Conservation (phyloP, 306 rosid species). For the Vigna unguiculata region DNA sequence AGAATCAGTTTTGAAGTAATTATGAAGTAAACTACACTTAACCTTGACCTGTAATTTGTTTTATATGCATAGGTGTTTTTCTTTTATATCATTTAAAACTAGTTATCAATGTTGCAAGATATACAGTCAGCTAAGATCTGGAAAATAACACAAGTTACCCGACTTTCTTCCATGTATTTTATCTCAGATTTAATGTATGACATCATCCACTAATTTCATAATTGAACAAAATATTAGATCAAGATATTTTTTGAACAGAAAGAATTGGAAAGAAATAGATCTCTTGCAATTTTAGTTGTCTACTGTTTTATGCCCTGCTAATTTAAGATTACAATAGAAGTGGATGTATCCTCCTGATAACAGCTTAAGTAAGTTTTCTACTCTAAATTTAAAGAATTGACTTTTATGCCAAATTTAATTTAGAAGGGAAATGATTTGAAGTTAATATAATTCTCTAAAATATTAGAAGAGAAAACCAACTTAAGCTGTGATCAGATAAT, state of each 20-base stretch:
- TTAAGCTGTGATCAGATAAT: neutral
- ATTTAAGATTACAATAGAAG: too few relatives aligned
- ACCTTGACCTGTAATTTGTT: neutral
- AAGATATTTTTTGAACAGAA: neutral
- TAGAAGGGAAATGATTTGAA: neutral
- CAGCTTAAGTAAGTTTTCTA: too few relatives aligned
- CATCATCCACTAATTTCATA: conserved; percentile 8
- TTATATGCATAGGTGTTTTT: neutral
- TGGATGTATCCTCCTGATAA: too few relatives aligned
- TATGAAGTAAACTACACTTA: neutral
- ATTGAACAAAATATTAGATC: neutral
- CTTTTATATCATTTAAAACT: neutral
- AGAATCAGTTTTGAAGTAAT: neutral
- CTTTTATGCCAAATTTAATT: conserved; percentile 10
- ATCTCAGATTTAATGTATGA: neutral
- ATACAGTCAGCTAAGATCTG: neutral
- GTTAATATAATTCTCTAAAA: neutral
- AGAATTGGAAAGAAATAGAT: conserved; percentile 3
- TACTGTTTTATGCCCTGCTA: neutral
- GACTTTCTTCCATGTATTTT: conserved; percentile 19
- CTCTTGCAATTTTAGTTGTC: neutral
- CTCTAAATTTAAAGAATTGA: neutral
- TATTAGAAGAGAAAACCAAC: conserved; percentile 19
- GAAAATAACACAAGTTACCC: neutral
- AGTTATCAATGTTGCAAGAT: neutral